Conservation (phyloP, 179 eudicot genomes). For the Camellia oleifera region DNA sequence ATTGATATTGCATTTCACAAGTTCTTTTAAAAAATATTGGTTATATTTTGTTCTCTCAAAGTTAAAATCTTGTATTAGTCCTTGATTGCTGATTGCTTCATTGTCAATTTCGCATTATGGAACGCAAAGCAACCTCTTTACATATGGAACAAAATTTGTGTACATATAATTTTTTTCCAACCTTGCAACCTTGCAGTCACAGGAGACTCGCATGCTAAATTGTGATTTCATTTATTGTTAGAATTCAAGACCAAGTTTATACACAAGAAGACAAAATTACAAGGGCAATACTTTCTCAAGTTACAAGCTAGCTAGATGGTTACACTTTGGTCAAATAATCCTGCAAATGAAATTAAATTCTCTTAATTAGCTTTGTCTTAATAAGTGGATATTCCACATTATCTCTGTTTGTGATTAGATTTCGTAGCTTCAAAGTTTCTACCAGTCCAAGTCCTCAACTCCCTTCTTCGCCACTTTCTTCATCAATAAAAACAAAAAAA, state of each 20-base stretch:
- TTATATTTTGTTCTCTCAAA: no score
- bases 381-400: conserved; percentile 10
- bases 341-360: background rate
- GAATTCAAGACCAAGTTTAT: background rate
- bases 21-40: no score
- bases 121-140: no score
- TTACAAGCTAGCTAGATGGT: background rate
- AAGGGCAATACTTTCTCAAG: background rate
- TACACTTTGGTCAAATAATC: background rate
- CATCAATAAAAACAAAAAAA: background rate
- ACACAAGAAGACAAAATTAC: background rate
- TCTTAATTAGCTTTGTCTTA: background rate
- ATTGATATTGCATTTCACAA: no score
- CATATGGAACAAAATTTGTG: no score
- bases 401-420: background rate
- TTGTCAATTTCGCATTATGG: no score
- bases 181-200: no score
- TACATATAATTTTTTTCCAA: no score
- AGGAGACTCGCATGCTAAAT: no score
- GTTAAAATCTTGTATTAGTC: no score
- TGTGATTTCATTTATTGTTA: background rate
- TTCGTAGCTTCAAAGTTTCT: conserved; percentile 4
- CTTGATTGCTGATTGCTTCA: no score
- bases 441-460: conserved; percentile 8
- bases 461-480: conserved; percentile 1